These are phyloP conservation scores for Boehmeria nivea DNA, from an alignment of 306 rosid genomes.

Conservation along the genomic window DNA sequence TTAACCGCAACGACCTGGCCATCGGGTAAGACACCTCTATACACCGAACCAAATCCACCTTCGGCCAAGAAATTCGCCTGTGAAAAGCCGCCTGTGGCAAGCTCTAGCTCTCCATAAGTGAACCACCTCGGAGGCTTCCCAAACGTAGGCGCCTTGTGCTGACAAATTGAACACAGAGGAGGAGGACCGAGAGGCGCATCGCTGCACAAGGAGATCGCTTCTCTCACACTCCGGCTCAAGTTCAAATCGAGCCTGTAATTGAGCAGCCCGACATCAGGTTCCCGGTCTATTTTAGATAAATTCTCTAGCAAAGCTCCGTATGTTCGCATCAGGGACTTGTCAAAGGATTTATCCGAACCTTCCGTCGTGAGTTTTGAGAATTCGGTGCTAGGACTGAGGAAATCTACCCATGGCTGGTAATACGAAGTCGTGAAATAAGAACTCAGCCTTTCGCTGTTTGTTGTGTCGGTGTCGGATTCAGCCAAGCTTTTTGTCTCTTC, in stretches of 20 bases:
- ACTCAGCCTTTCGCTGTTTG: conserved; percentile 55
- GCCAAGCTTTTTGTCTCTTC: conserved; percentile 34
- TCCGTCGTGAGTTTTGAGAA: conserved; percentile 38
- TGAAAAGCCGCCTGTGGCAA: conserved; percentile 85
- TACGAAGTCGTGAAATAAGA: conserved; percentile 49
- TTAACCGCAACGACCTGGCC: conserved; percentile 87
- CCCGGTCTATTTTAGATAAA: conserved; percentile 46
- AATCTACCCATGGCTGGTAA: conserved; percentile 64
- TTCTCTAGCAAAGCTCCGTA: conserved; percentile 54
- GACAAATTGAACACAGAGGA: conserved; percentile 90
- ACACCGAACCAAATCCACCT: conserved; percentile 97
- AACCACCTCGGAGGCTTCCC: conserved; percentile 97
- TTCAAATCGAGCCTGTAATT: conserved; percentile 50
- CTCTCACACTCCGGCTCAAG: conserved; percentile 73
- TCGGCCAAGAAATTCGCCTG: conserved; percentile 85
- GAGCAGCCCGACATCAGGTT: conserved; percentile 42
- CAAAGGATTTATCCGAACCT: conserved; percentile 28
- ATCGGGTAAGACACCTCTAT: conserved; percentile 66
- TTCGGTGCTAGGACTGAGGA: conserved; percentile 40
- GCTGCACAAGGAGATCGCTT: conserved; percentile 55
- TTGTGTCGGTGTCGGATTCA: conserved; percentile 55
- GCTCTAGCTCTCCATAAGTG: conserved; percentile 69
- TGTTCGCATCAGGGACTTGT: conserved; percentile 41
- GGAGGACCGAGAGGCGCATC: conserved; percentile 72
- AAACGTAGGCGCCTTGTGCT: conserved; percentile 88